Evolutionary conservation across 768 basidiomycete genomes (phyloP), one percentile per base, ranked within the genome.

Genomic region (Hysterangium stoloniferum): DNA sequence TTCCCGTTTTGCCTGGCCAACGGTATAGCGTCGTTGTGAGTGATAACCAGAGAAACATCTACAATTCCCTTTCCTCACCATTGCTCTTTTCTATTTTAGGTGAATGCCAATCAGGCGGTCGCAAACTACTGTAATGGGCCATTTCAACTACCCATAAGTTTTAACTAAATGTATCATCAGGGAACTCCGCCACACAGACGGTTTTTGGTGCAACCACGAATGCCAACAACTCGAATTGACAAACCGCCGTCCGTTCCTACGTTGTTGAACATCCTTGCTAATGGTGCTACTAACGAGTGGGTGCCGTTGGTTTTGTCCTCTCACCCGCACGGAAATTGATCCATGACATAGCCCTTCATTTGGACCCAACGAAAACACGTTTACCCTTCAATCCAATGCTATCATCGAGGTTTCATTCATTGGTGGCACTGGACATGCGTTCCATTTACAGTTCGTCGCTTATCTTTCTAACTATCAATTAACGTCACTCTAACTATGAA

Each of bases 11-110:
- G 24, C 56, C 59, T n/a, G 62, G 58, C 12, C 63, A 64, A 47
- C 57, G 62, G 2, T 64, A 64, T 41, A 64, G 63, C 13, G 53
- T 62, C 42, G 53, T 64, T n/a, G 62, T 64, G 53, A 15, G 61
- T 48, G 60, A 62, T 7, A 48, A 61, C 50, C 54, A n/a, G n/a
- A n/a, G n/a, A n/a, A n/a, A 19, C 11, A 12, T 34, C n/a, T 29
- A n/a, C 44, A n/a, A 31, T 17, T 4, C 3, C 19, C n/a, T n/a
- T n/a, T n/a, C n/a, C n/a, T n/a, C n/a, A n/a, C n/a, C n/a, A n/a
- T n/a, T n/a, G n/a, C n/a, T n/a, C n/a, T n/a, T n/a, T n/a, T n/a
- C n/a, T n/a, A 27, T 17, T 20, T 15, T 34, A 62, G 61, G 45
- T 62, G 24, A 44, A 54, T n/a, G 61, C 63, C 6, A 52, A 62